Evolutionary conservation across 805 yeast genomes (phyloP).

Genomic region (Debaryomyces hansenii): DNA sequence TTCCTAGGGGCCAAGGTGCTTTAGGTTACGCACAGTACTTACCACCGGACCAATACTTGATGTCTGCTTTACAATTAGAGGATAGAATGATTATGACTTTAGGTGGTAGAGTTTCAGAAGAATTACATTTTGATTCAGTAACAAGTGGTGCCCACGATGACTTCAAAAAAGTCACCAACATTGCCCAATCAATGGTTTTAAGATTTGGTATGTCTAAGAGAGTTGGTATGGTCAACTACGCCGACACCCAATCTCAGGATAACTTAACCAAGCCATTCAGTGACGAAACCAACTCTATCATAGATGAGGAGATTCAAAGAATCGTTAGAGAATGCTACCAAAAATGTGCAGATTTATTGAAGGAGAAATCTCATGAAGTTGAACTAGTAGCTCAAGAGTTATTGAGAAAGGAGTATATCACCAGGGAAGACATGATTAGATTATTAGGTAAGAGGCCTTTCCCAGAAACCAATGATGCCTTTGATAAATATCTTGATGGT

Average conservation of each 20-base stretch:
- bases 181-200: conserved; percentile 93
- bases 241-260: conserved; percentile 66
- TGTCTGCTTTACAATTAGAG: conserved; percentile 71
- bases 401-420: conserved; percentile 81
- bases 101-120: conserved; percentile 97
- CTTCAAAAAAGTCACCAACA: conserved; percentile 90
- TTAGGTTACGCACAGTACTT: conserved; percentile 96
- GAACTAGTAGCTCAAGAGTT: conserved; percentile 86
- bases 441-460: conserved; percentile 90
- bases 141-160: conserved; percentile 97
- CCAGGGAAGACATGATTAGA: conserved; percentile 91
- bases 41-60: conserved; percentile 86
- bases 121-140: conserved; percentile 85
- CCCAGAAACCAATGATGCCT: conserved; percentile 87
- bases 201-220: conserved; percentile 87
- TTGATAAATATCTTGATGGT: conserved; percentile 67
- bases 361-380: conserved; percentile 71
- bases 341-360: conserved; percentile 66
- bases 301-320: conserved; percentile 81
- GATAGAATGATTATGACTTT: conserved; percentile 96
- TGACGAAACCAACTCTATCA: conserved; percentile 77
- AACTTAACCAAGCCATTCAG: conserved; percentile 84
- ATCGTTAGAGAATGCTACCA: conserved; percentile 75
- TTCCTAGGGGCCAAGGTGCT: conserved; percentile 96
- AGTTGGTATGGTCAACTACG: conserved; percentile 78